These are phyloP conservation scores for Pleurozium schreberi DNA, from an alignment of 225 moss, liverwort and hornwort species.

Conservation along the genomic window DNA sequence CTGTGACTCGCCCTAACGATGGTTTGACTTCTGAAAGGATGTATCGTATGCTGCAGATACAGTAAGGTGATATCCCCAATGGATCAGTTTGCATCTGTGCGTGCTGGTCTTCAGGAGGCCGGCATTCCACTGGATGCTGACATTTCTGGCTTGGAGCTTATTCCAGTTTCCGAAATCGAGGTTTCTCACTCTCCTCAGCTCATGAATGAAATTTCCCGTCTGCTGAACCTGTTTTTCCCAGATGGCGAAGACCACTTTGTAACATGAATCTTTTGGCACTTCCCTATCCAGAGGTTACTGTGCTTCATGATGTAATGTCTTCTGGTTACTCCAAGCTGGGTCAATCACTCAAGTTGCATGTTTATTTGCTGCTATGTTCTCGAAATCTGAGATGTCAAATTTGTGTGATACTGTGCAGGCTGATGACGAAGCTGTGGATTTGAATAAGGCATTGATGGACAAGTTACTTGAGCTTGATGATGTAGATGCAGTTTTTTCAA, in stretches of 20 bases:
- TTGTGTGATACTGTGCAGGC: conserved; percentile 26
- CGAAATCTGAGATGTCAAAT: neutral
- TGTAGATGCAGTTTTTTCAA: conserved; percentile 80
- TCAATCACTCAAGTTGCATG: neutral
- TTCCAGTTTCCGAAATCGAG: conserved; percentile 62
- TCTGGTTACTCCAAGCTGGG: neutral
- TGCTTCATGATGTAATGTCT: neutral
- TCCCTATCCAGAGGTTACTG: neutral
- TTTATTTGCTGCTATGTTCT: neutral
- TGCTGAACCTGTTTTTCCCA: neutral
- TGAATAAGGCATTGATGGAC: conserved; percentile 71
- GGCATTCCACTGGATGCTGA: conserved; percentile 66
- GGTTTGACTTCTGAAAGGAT: neutral
- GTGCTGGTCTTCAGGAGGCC: conserved; percentile 44
- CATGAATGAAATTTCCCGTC: neutral
- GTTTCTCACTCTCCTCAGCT: conserved; percentile 3
- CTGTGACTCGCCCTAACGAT: neutral
- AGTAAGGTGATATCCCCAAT: conserved; percentile 62
- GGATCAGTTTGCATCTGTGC: conserved; percentile 65
- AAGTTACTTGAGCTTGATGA: conserved; percentile 91
- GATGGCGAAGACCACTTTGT: neutral
- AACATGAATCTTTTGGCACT: neutral
- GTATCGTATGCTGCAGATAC: conserved; percentile 18
- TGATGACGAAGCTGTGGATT: conserved; percentile 82
- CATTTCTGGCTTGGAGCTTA: conserved; percentile 78